Conservation (phyloP, 495 filamentous ascomycete species). For the Tuber calosporum region DNA sequence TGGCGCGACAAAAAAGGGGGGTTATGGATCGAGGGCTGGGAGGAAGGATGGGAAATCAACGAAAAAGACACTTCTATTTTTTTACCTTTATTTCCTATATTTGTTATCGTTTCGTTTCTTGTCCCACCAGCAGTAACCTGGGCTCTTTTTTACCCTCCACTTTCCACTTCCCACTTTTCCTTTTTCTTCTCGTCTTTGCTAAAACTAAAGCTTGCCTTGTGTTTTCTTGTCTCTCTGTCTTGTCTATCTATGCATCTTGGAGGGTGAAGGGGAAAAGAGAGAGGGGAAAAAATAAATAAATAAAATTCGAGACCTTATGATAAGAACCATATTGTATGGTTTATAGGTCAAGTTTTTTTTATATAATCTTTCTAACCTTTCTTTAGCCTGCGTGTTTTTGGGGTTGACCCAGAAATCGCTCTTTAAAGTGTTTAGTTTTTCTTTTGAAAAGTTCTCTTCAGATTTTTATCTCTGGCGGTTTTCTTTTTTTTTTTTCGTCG, state of each 20-base stretch:
- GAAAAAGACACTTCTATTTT: neutral
- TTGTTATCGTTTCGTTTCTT: conserved; percentile 16
- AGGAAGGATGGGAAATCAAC: neutral
- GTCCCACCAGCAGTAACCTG: conserved; percentile 15
- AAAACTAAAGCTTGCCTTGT: conserved; percentile 13
- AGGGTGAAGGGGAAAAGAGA: neutral
- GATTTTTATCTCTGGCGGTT: neutral
- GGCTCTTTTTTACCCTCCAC: conserved; percentile 14
- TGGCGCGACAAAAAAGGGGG: conserved; percentile 7
- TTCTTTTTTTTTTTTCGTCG: neutral
- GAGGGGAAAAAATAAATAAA: neutral
- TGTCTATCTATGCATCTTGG: conserved; percentile 10
- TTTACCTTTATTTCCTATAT: conserved; percentile 12
- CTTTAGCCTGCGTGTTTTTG: neutral
- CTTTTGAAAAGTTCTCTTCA: neutral
- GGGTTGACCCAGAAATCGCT: neutral
- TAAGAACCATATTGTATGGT: neutral
- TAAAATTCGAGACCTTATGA: neutral
- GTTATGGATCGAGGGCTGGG: neutral
- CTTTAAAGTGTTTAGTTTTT: neutral
- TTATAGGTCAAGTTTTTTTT: neutral
- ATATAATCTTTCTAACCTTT: neutral
- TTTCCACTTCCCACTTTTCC: conserved; percentile 6
- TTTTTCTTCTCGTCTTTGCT: neutral
- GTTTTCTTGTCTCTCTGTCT: conserved; percentile 16